A percentile compares a stretch with the other conserved stretches of the same genome.
These are phyloP conservation scores for Quercus phellos DNA, from an alignment of 331 rosid genomes.

Conservation along the genomic window DNA sequence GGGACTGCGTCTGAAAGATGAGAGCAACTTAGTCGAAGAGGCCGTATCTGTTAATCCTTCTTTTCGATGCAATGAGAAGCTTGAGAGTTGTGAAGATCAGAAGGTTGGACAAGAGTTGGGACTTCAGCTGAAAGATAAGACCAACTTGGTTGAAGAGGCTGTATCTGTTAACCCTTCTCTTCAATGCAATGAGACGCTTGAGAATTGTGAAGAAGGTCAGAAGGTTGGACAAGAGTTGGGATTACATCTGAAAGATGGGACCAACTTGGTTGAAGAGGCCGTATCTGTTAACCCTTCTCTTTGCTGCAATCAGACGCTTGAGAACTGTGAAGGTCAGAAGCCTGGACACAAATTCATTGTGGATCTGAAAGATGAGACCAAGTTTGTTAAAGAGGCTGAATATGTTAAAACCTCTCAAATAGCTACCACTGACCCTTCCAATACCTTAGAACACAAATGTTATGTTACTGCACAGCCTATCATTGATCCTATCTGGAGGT, in stretches of 20 bases:
- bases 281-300: background rate
- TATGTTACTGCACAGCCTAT: slow-evolving; percentile 47
- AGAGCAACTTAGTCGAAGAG: no score
- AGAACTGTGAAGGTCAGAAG: slow-evolving; percentile 13
- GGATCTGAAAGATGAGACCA: slow-evolving; percentile 18
- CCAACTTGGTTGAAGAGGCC: no score
- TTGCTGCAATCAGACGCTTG: slow-evolving; percentile 18
- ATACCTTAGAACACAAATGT: slow-evolving; percentile 4
- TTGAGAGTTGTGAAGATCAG: slow-evolving; percentile 18
- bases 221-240: slow-evolving; percentile 8
- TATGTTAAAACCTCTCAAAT: slow-evolving; percentile 17
- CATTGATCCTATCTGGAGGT: slow-evolving; percentile 72
- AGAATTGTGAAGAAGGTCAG: slow-evolving; percentile 13
- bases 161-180: background rate
- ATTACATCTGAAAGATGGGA: slow-evolving; percentile 5
- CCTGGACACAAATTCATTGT: slow-evolving; percentile 10
- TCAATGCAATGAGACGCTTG: slow-evolving; percentile 19
- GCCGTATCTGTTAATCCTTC: background rate
- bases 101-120: slow-evolving; percentile 3
- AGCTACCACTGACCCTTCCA: slow-evolving; percentile 3
- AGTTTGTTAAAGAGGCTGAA: slow-evolving; percentile 11
- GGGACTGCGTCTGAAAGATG: slow-evolving; percentile 13
- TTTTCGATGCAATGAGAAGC: slow-evolving; percentile 16
- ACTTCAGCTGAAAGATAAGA: slow-evolving; percentile 10
- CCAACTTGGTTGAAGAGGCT: slow-evolving; percentile 15